phyloP scores from a whole-genome alignment of 1,284 basidiomycete species.

The Xerocomus minutiporus region DNA sequence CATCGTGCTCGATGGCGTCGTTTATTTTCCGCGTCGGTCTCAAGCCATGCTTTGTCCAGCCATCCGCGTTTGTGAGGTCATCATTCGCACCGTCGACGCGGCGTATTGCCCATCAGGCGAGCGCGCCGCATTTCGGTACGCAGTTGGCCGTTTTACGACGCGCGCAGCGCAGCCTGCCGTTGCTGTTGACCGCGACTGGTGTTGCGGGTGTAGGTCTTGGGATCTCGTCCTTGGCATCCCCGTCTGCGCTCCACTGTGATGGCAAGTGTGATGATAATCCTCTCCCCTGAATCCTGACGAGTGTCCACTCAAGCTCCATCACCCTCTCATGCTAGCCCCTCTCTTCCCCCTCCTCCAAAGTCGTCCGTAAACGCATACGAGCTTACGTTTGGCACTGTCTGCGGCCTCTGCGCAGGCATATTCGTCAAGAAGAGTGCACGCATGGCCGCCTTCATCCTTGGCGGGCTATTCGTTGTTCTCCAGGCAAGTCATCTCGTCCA shows the following conservation, averaged over 20 bases:
- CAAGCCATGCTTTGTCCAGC: constrained; percentile 2
- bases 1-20: constrained; percentile 2
- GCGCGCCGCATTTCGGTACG: neutral
- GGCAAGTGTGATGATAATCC: constrained; percentile 23
- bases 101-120: neutral
- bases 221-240: constrained; percentile 24
- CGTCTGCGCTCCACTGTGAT: constrained; percentile 36
- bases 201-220: constrained; percentile 39
- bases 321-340: constrained; percentile 4
- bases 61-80: constrained; percentile 2
- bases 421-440: constrained; percentile 94
- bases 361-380: constrained; percentile 78
- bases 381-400: constrained; percentile 82
- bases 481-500: constrained; percentile 54
- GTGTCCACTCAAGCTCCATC: constrained; percentile 11
- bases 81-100: constrained; percentile 1
- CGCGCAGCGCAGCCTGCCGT: constrained; percentile 10
- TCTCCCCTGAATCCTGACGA: constrained; percentile 6
- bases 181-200: constrained; percentile 24
- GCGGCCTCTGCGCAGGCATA: constrained; percentile 85
- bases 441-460: constrained; percentile 76
- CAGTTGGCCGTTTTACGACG: neutral
- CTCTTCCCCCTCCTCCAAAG: constrained; percentile 50
- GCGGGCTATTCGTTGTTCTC: constrained; percentile 81
- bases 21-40: constrained; percentile 18